Conservation (phyloP, 352 stramenopile species). For the Globisporangium middletonii region DNA sequence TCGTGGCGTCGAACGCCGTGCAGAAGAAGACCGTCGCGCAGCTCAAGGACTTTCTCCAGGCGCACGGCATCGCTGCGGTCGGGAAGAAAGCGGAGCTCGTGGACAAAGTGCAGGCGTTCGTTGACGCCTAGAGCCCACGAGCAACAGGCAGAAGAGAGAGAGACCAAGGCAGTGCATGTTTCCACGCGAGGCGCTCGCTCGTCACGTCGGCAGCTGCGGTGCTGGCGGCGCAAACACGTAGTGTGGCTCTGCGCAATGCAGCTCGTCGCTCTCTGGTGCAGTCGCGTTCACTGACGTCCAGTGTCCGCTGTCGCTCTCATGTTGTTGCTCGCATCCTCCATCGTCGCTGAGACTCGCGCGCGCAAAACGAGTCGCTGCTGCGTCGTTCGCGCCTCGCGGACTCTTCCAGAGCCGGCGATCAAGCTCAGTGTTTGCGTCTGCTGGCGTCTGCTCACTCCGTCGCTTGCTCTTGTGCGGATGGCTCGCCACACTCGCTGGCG, state of each 20-base stretch:
- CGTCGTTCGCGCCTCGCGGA: constrained; percentile 2
- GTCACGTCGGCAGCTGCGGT: constrained; percentile 1
- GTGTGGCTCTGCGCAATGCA: constrained; percentile 1
- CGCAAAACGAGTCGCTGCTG: neutral
- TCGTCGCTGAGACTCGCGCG: neutral
- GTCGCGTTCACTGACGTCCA: neutral
- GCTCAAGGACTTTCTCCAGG: constrained; percentile 61
- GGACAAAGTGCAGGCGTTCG: constrained; percentile 36
- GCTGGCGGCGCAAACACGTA: neutral
- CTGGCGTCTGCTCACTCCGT: constrained; percentile 2
- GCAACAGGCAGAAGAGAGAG: neutral
- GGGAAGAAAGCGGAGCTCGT: constrained; percentile 71
- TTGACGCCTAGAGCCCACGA: constrained; percentile 13
- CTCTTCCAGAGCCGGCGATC: constrained; percentile 9
- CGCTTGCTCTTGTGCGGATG: constrained; percentile 8
- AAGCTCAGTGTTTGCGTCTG: neutral
- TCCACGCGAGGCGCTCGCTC: neutral
- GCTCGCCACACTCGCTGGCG: neutral
- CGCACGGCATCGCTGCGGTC: constrained; percentile 28
- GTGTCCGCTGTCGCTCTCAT: neutral
- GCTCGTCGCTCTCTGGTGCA: neutral
- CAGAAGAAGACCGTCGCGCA: constrained; percentile 71
- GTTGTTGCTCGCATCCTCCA: neutral
- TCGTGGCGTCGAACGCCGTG: constrained; percentile 41
- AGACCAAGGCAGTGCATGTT: neutral